phyloP scores from a whole-genome alignment of 2,329 filamentous ascomycete species.

The Lachnellula willkommii region DNA sequence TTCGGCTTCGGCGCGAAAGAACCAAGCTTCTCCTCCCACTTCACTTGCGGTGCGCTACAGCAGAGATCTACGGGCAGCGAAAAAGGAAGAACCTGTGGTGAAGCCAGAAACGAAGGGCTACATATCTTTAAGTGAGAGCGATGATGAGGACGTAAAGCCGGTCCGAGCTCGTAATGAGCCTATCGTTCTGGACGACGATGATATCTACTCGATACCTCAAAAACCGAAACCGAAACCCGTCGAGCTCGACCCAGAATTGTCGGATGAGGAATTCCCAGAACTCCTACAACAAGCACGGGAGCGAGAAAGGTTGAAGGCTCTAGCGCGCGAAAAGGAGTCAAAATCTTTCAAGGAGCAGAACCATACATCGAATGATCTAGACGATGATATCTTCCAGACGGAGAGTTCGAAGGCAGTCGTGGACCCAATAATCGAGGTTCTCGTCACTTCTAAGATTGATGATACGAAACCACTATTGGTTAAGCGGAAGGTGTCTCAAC shows the following conservation, averaged over 20 bases:
- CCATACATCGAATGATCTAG: conserved; percentile 3
- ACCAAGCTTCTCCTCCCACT: conserved; percentile 12
- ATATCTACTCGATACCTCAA: conserved; percentile 6
- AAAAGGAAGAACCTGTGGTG: neutral
- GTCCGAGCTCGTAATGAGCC: conserved; percentile 2
- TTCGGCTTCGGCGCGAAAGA: conserved; percentile 2
- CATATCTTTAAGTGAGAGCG: conserved; percentile 24
- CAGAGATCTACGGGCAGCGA: conserved; percentile 13
- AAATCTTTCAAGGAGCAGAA: conserved; percentile 13
- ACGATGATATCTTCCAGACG: conserved; percentile 11
- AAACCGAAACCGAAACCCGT: neutral
- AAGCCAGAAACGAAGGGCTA: conserved; percentile 13
- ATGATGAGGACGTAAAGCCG: conserved; percentile 9
- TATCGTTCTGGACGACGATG: conserved; percentile 16
- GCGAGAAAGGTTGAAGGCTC: conserved; percentile 19
- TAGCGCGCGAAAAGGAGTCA: conserved; percentile 8
- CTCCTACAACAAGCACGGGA: conserved; percentile 26
- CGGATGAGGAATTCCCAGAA: conserved; percentile 31
- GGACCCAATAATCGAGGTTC: conserved; percentile 54
- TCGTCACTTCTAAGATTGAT: conserved; percentile 63
- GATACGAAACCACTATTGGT: conserved; percentile 56
- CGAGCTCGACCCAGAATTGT: conserved; percentile 16
- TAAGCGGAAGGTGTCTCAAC: conserved; percentile 61
- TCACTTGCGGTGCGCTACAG: conserved; percentile 18
- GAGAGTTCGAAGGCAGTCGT: conserved; percentile 8